These are phyloP conservation scores for Verticillium klebahnii DNA, from an alignment of 2,329 filamentous ascomycete genomes.

Conservation along the genomic window DNA sequence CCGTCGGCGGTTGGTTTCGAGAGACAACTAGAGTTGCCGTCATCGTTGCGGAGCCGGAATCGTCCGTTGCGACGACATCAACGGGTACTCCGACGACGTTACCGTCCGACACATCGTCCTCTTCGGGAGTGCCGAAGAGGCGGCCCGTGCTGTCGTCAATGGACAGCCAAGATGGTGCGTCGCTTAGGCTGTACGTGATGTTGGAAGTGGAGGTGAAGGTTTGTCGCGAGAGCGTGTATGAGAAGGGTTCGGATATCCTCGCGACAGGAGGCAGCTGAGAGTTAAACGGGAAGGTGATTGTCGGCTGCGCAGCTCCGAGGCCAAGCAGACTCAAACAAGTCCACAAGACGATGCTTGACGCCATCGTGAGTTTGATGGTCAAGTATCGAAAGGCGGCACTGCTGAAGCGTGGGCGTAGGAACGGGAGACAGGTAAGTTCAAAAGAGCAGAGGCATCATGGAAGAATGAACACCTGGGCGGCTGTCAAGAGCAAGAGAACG, in stretches of 20 bases:
- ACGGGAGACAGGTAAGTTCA: conserved; percentile 6
- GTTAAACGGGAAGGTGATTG: conserved; percentile 68
- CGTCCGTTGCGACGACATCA: conserved; percentile 65
- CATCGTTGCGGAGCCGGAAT: conserved; percentile 57
- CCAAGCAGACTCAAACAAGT: conserved; percentile 2
- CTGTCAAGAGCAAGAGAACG: background rate
- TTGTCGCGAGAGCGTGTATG: conserved; percentile 65
- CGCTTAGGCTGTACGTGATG: conserved; percentile 62
- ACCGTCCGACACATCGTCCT: conserved; percentile 39
- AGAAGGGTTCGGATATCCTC: conserved; percentile 61
- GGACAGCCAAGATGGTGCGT: conserved; percentile 69
- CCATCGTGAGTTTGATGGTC: background rate
- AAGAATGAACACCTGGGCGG: background rate
- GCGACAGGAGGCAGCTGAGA: conserved; percentile 79
- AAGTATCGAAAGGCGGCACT: background rate
- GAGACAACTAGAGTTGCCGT: conserved; percentile 69
- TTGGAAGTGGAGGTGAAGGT: conserved; percentile 63
- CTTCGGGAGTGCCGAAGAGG: conserved; percentile 65
- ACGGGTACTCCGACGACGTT: conserved; percentile 58
- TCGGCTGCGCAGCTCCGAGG: conserved; percentile 26
- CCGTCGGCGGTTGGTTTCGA: conserved; percentile 44
- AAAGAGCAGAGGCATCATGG: conserved; percentile 5
- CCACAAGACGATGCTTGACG: background rate
- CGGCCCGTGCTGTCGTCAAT: conserved; percentile 61
- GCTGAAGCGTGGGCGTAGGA: background rate